Percentiles rank a stretch among this genome's conserved stretches.
These are phyloP conservation scores for Boletus hoseneyae DNA, from an alignment of 1,284 basidiomycete species.

Conservation along the genomic window DNA sequence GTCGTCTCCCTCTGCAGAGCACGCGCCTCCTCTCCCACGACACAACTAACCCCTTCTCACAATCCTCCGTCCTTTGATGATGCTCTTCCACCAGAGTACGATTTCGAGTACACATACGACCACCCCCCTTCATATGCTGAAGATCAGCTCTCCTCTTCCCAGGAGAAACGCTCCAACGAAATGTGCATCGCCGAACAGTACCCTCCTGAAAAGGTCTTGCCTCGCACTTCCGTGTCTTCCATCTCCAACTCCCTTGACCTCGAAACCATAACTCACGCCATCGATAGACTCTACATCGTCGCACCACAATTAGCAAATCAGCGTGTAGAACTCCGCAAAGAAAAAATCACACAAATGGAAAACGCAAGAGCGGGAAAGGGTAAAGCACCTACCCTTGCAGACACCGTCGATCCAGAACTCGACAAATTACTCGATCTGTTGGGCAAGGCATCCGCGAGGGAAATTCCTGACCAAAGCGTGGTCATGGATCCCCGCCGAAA, in stretches of 20 bases:
- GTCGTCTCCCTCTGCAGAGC: conserved; percentile 63
- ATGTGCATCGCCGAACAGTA: conserved; percentile 4
- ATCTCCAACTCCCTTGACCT: conserved; percentile 64
- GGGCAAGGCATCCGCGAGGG: conserved; percentile 66
- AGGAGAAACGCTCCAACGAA: conserved; percentile 28
- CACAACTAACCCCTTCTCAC: neutral
- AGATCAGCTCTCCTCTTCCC: conserved; percentile 32
- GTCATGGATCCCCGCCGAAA: conserved; percentile 58
- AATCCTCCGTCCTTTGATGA: conserved; percentile 35
- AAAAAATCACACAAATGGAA: conserved; percentile 65
- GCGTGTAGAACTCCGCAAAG: conserved; percentile 73
- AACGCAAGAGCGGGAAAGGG: conserved; percentile 51
- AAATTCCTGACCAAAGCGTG: conserved; percentile 65
- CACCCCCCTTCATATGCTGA: conserved; percentile 59
- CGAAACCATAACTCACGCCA: conserved; percentile 78
- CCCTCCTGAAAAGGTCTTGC: conserved; percentile 22
- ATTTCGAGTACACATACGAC: conserved; percentile 42
- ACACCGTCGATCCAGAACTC: conserved; percentile 48
- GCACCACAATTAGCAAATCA: conserved; percentile 86
- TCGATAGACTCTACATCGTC: conserved; percentile 79
- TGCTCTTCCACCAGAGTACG: conserved; percentile 66
- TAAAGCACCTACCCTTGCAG: conserved; percentile 30
- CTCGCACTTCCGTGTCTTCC: conserved; percentile 8
- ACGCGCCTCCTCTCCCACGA: conserved; percentile 34
- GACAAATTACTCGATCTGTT: conserved; percentile 71